Evolutionary conservation across 306 rosid genomes (phyloP).

Genomic region (Vachellia collinsii): DNA sequence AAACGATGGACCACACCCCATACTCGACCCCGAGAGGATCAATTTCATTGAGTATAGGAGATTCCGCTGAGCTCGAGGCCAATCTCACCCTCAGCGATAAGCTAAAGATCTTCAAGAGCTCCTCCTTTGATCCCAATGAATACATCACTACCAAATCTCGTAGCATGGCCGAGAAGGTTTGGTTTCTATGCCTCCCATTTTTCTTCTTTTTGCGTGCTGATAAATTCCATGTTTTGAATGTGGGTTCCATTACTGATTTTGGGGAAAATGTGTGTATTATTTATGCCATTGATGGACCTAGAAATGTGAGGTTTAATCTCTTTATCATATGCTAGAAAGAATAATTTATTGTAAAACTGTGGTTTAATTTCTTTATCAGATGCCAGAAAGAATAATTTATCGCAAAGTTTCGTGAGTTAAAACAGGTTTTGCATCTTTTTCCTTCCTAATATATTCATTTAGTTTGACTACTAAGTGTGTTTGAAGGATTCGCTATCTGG

Average conservation of each 20-base stretch:
- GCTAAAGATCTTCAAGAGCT: conserved; percentile 69
- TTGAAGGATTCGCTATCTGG: background rate
- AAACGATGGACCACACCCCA: conserved; percentile 48
- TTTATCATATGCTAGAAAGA: background rate
- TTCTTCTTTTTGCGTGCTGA: background rate
- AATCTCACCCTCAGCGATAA: conserved; percentile 69
- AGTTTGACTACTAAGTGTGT: background rate
- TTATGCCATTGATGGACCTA: background rate
- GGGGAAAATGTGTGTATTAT: background rate
- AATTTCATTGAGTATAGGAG: conserved; percentile 53
- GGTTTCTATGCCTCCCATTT: background rate
- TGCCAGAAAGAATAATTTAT: background rate
- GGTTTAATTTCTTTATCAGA: background rate
- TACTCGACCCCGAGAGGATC: conserved; percentile 58
- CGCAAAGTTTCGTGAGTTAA: background rate
- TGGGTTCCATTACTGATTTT: background rate
- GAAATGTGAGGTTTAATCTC: background rate
- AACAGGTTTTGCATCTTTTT: background rate
- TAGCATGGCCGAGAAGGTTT: conserved; percentile 79
- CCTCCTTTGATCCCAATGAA: conserved; percentile 63
- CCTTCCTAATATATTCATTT: background rate
- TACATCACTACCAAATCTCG: conserved; percentile 75
- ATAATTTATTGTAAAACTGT: background rate
- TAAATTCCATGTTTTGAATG: background rate
- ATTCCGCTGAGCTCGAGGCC: conserved; percentile 57